Evolutionary conservation across 257 asterid genomes (phyloP), one percentile per base, ranked within the genome.

Genomic region (Jaltomata sinuosa): DNA sequence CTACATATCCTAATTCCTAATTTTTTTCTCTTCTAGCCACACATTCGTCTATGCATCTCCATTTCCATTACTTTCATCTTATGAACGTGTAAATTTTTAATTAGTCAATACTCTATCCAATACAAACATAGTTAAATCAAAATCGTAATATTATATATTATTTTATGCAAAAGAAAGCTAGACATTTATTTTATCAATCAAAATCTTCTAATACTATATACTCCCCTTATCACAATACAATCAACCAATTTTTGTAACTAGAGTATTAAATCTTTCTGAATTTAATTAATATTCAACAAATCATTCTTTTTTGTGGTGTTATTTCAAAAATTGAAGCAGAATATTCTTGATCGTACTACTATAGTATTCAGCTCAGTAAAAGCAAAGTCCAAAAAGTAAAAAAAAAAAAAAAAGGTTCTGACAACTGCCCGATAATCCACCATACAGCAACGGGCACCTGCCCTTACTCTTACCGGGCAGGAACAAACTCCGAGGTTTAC

Each of bases 381-480:
- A 76, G 27, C 11, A 0, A 45, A 76, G 27, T 76, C 61, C 59
- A 76, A 3, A 76, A 74, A 74, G 59, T 74, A 7, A 74, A 22
- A 22, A 6, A 21, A 0, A 3, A 67, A 32, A 68, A 36, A 0
- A 21, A 57, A n/a, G 38, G 25, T 8, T 61, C 84, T 67, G 77
- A 81, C 78, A 81, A 22, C 84, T 89, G 92, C 91, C 92, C 93
- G 87, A 61, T 76, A 68, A 22, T 53, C 79, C 77, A 86, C 87
- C 86, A 22, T 84, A 83, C 83, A 45, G 38, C 6, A 31, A 86
- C 54, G 64, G 42, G 21, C 36, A 38, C 8, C 89, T 91, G 89
- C 93, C 95, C 94, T 85, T 83, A 84, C 82, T 76, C 85, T 77
- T 29, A 27, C 50, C 87, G 92, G 93, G 94, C 92, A 94, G 84